Percentiles rank a stretch among this genome's conserved stretches.
These are phyloP conservation scores for Fusarium multiceps DNA, from an alignment of 2,329 filamentous ascomycete species.

Conservation along the genomic window DNA sequence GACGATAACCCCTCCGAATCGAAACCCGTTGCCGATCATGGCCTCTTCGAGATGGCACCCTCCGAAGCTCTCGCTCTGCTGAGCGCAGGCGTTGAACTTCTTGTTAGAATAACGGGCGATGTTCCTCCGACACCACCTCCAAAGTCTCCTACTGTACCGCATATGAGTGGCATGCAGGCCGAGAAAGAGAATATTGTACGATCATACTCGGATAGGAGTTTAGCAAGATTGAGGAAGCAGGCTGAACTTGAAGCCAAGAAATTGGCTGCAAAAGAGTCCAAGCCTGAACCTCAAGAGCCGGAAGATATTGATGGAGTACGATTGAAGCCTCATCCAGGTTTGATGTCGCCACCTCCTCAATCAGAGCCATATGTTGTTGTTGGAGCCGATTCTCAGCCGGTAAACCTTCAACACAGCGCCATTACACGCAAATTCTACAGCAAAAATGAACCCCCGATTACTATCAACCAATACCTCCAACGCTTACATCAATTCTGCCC, in stretches of 20 bases:
- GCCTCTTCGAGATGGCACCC: constrained; percentile 79
- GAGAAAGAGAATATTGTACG: constrained; percentile 71
- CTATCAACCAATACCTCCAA: constrained; percentile 83
- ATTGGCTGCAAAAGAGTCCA: constrained; percentile 31
- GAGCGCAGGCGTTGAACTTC: constrained; percentile 75
- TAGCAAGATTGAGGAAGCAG: constrained; percentile 58
- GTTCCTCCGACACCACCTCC: constrained; percentile 83
- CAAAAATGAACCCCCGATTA: constrained; percentile 85
- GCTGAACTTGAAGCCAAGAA: constrained; percentile 50
- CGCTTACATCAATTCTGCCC: constrained; percentile 92
- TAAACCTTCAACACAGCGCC: constrained; percentile 82
- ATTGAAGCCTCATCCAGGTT: constrained; percentile 55
- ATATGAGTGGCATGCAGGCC: constrained; percentile 71
- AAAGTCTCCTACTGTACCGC: constrained; percentile 70
- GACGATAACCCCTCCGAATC: constrained; percentile 41
- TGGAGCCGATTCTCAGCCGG: constrained; percentile 76
- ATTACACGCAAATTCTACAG: constrained; percentile 95
- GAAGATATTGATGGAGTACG: constrained; percentile 66
- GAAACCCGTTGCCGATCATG: constrained; percentile 59
- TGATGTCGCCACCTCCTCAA: constrained; percentile 42
- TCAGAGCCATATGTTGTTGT: constrained; percentile 68
- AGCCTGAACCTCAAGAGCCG: constrained; percentile 17
- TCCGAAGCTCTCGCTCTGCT: constrained; percentile 82
- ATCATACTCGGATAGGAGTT: constrained; percentile 66
- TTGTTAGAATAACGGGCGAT: constrained; percentile 80